Evolutionary conservation across 2,329 filamentous ascomycete genomes (phyloP).

Genomic region (Penicillium palitans): DNA sequence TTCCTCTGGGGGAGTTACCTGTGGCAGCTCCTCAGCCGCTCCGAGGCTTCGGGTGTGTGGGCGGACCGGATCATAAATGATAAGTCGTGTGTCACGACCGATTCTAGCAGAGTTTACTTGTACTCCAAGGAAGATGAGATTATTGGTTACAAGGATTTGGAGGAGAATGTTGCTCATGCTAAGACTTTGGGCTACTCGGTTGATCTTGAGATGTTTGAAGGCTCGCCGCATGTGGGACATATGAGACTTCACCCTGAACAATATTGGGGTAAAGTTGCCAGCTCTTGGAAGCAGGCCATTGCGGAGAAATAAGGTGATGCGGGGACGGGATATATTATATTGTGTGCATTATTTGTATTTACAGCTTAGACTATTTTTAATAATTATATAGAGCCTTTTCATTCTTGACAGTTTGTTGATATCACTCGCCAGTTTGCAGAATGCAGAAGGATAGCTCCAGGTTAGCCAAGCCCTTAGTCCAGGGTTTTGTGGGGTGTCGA

Average conservation of each 20-base stretch:
- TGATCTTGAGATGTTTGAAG: conserved; percentile 56
- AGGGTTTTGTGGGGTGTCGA: not conserved
- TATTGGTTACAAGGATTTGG: conserved; percentile 26
- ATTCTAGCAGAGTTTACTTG: conserved; percentile 21
- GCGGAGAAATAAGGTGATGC: not conserved
- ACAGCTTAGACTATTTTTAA: conserved; percentile 1
- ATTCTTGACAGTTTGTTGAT: not conserved
- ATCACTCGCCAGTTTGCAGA: not conserved
- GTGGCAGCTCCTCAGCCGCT: conserved; percentile 14
- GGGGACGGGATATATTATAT: not conserved
- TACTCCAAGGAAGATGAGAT: conserved; percentile 31
- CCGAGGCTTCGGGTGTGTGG: conserved; percentile 23
- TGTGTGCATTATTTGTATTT: not conserved
- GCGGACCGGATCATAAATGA: conserved; percentile 22
- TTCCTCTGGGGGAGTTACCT: conserved; percentile 45
- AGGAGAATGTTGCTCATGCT: conserved; percentile 23
- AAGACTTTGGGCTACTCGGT: conserved; percentile 51
- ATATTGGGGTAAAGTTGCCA: conserved; percentile 53
- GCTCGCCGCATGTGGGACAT: conserved; percentile 62
- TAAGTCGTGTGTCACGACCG: conserved; percentile 6
- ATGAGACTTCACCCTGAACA: conserved; percentile 56
- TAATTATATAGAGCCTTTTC: not conserved
- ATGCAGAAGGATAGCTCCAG: not conserved
- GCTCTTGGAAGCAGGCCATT: conserved; percentile 21
- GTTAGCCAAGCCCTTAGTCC: not conserved